Conservation (phyloP, 2,329 filamentous ascomycete genomes). For the Xylariaceae sp. region DNA sequence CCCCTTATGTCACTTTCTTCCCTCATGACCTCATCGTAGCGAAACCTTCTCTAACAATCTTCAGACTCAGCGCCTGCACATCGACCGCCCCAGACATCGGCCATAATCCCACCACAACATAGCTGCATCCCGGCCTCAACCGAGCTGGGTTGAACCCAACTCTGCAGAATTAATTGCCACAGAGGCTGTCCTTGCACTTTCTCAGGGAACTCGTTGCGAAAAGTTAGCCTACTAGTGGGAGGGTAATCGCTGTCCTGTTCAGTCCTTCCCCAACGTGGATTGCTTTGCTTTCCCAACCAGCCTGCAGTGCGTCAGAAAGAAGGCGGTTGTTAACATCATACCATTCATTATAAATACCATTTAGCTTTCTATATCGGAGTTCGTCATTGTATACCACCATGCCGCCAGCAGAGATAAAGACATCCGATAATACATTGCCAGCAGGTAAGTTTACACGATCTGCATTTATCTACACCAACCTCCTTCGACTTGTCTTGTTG, state of each 20-base stretch:
- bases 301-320: no score
- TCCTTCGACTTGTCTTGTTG: background rate
- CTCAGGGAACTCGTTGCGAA: background rate
- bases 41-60: slow-evolving; percentile 24
- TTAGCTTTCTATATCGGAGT: slow-evolving; percentile 27
- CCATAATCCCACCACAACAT: slow-evolving; percentile 11
- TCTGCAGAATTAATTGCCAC: slow-evolving; percentile 14
- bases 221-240: background rate
- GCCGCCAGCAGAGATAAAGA: slow-evolving; percentile 31
- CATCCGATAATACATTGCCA: slow-evolving; percentile 31
- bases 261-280: slow-evolving; percentile 27
- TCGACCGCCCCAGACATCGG: slow-evolving; percentile 17
- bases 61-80: slow-evolving; percentile 19
- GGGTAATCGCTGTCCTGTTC: slow-evolving; percentile 25
- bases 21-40: slow-evolving; percentile 36
- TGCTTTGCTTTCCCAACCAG: slow-evolving; percentile 25
- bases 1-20: slow-evolving; percentile 36
- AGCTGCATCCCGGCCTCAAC: slow-evolving; percentile 13
- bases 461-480: background rate
- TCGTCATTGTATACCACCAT: slow-evolving; percentile 34
- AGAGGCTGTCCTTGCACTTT: slow-evolving; percentile 11
- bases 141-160: slow-evolving; percentile 8
- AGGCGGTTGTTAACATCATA: slow-evolving; percentile 30
- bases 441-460: slow-evolving; percentile 26
- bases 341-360: slow-evolving; percentile 23